These are phyloP conservation scores for Oxyria digyna DNA, from an alignment of 148 eudicot species.

Conservation along the genomic window DNA sequence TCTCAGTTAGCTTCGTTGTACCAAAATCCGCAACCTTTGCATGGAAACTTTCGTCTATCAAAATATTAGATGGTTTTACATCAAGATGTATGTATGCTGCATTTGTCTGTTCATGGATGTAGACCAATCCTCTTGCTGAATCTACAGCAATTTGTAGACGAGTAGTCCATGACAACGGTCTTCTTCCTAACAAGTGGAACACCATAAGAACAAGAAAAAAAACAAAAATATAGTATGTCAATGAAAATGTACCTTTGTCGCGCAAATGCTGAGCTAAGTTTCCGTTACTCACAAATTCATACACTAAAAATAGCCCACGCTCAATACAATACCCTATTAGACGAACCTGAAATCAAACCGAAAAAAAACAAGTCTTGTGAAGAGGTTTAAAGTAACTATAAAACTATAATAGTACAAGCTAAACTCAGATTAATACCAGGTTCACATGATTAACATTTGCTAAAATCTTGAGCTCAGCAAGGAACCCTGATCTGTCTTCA, in stretches of 20 bases:
- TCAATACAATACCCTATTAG: slow-evolving; percentile 61
- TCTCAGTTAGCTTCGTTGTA: slow-evolving; percentile 49
- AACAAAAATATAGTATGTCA: slow-evolving; percentile 6
- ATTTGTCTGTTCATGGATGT: slow-evolving; percentile 66
- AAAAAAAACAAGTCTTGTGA: too few relatives aligned
- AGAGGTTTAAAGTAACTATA: too few relatives aligned
- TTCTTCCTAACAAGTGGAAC: slow-evolving; percentile 24
- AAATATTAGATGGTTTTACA: slow-evolving; percentile 55
- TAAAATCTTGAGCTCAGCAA: slow-evolving; percentile 48
- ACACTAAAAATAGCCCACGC: slow-evolving; percentile 47
- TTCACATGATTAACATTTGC: slow-evolving; percentile 50
- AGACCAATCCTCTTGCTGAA: slow-evolving; percentile 74
- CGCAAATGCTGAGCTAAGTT: slow-evolving; percentile 55
- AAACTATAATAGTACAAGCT: too few relatives aligned
- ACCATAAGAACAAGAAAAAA: neutral
- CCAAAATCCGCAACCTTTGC: slow-evolving; percentile 89
- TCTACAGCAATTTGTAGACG: slow-evolving; percentile 70
- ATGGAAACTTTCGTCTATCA: slow-evolving; percentile 38
- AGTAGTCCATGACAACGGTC: slow-evolving; percentile 50
- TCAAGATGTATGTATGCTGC: slow-evolving; percentile 66
- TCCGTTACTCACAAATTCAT: slow-evolving; percentile 57
- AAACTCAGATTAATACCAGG: slow-evolving; percentile 19
- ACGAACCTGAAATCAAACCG: slow-evolving; percentile 33
- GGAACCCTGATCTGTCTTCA: slow-evolving; percentile 39
- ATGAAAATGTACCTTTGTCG: slow-evolving; percentile 24